phyloP scores from a whole-genome alignment of 805 yeast genomes.

The Barnettozyma siamensis region DNA sequence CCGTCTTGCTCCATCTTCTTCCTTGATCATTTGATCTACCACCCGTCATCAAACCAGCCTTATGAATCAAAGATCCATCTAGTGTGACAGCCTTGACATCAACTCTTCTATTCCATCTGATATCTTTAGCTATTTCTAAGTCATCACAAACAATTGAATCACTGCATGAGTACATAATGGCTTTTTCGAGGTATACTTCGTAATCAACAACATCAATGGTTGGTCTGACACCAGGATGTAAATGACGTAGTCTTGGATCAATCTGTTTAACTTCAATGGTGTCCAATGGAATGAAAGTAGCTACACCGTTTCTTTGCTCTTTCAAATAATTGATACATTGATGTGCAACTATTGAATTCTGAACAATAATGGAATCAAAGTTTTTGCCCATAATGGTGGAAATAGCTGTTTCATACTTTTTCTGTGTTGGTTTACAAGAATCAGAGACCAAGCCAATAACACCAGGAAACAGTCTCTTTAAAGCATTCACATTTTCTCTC shows the following conservation, averaged over 20 bases:
- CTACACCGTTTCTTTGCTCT: conserved; percentile 78
- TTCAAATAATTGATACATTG: conserved; percentile 75
- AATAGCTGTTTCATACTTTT: conserved; percentile 67
- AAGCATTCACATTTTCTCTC: conserved; percentile 64
- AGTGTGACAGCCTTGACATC: conserved; percentile 69
- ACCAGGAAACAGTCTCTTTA: conserved; percentile 76
- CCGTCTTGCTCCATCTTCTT: conserved; percentile 72
- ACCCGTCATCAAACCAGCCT: conserved; percentile 90
- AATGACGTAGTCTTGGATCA: conserved; percentile 46
- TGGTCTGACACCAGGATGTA: conserved; percentile 55
- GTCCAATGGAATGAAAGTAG: conserved; percentile 85
- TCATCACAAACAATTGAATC: conserved; percentile 73
- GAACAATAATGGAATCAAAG: conserved; percentile 82
- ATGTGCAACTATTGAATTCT: conserved; percentile 58
- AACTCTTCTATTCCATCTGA: conserved; percentile 61
- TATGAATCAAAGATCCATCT: conserved; percentile 80
- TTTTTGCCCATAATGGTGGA: conserved; percentile 73
- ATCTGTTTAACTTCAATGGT: conserved; percentile 56
- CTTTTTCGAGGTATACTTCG: conserved; percentile 64
- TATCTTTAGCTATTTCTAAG: conserved; percentile 57
- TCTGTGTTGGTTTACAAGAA: conserved; percentile 69
- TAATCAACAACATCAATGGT: conserved; percentile 67
- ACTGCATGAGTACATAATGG: conserved; percentile 75
- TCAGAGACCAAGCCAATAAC: conserved; percentile 80
- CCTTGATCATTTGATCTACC: conserved; percentile 52